Evolutionary conservation across 2,329 filamentous ascomycete species (phyloP).

Genomic region (Ceratocystis huliohia): DNA sequence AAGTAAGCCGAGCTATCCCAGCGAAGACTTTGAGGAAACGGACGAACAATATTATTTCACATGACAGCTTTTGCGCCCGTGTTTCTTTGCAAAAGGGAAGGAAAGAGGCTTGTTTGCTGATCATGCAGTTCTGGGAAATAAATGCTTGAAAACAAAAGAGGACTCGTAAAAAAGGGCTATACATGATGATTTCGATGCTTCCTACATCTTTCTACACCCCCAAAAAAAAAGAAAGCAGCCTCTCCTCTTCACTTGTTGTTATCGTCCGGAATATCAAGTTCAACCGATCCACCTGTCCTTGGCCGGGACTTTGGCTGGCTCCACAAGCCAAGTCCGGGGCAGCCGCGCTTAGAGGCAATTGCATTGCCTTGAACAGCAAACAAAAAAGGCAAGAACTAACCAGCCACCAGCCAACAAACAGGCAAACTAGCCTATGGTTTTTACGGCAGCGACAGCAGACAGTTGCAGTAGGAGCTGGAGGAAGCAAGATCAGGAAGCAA

Average conservation of each 20-base stretch:
- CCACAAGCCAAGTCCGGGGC: not conserved
- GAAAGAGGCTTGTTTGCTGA: no score
- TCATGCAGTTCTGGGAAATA: no score
- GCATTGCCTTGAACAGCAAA: not conserved
- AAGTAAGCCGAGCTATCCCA: no score
- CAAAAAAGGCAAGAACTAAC: not conserved
- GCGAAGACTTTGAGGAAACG: no score
- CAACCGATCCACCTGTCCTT: not conserved
- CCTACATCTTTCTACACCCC: not conserved
- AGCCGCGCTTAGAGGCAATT: not conserved
- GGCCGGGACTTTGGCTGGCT: not conserved
- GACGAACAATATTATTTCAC: no score
- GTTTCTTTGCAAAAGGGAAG: no score
- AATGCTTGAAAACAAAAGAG: no score
- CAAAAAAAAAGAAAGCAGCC: not conserved
- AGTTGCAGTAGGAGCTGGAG: not conserved
- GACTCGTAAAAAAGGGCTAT: not conserved
- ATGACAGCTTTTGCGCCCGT: no score
- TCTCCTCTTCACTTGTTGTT: not conserved
- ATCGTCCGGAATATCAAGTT: not conserved
- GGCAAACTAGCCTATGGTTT: no score
- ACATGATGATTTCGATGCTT: not conserved
- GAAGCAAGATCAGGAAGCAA: not conserved
- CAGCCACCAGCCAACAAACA: no score
- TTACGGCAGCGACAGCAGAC: not conserved